Evolutionary conservation across 2,329 filamentous ascomycete genomes (phyloP).

Genomic region (Monilinia fructigena): DNA sequence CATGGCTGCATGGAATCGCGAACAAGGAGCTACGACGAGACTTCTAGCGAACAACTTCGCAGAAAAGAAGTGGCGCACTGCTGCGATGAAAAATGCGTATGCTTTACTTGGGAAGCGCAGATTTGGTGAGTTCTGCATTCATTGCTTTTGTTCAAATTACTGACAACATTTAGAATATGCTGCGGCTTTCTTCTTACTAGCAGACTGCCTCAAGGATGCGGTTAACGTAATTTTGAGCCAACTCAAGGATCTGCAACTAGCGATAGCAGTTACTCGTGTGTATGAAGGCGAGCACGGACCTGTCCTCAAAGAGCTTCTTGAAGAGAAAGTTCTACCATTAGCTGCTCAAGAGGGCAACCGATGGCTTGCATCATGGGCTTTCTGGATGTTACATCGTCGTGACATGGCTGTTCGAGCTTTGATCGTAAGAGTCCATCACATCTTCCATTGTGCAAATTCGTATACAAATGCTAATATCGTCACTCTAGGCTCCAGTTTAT

Average conservation of each 20-base stretch:
- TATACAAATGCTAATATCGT: constrained; percentile 19
- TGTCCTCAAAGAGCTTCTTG: constrained; percentile 69
- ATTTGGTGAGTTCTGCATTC: constrained; percentile 59
- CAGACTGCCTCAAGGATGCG: constrained; percentile 79
- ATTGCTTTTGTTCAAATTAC: constrained; percentile 22
- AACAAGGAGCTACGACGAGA: constrained; percentile 76
- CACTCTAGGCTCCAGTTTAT: constrained; percentile 68
- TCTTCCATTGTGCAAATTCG: not conserved
- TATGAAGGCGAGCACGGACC: constrained; percentile 83
- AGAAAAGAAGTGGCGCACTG: constrained; percentile 81
- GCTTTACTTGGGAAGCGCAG: constrained; percentile 86
- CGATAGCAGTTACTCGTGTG: constrained; percentile 81
- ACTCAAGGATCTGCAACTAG: constrained; percentile 83
- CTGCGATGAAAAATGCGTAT: constrained; percentile 94
- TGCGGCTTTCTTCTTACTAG: constrained; percentile 91
- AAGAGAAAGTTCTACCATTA: constrained; percentile 74
- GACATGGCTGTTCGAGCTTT: constrained; percentile 83
- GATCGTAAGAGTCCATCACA: constrained; percentile 56
- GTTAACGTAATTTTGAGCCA: constrained; percentile 84
- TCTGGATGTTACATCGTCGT: constrained; percentile 81
- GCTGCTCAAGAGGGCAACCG: constrained; percentile 81
- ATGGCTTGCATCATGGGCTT: constrained; percentile 94
- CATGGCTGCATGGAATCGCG: constrained; percentile 85
- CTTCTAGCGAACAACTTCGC: constrained; percentile 89
- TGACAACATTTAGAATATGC: constrained; percentile 68